Evolutionary conservation across 2,329 filamentous ascomycete genomes (phyloP).

Genomic region (Chaetomiaceae sp.): DNA sequence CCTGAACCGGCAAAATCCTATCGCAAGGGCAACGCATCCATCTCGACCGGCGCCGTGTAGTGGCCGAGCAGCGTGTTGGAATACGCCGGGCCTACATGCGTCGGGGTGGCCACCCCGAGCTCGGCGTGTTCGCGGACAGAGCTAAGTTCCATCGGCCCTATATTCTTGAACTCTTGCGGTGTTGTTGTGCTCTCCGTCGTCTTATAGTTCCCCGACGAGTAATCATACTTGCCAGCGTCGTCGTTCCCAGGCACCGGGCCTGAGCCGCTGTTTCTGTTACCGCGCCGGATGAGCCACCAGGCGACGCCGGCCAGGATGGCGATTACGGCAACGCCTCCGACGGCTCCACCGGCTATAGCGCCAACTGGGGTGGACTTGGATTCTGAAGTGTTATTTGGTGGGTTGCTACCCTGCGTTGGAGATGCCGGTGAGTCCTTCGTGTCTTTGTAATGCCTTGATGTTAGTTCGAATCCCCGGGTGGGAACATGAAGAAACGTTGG

Average conservation of each 20-base stretch:
- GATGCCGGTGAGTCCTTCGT: not conserved
- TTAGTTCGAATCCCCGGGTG: too few relatives aligned
- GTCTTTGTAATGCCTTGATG: not conserved
- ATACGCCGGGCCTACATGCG: too few relatives aligned
- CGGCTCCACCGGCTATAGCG: constrained; percentile 17
- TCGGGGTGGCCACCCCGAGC: too few relatives aligned
- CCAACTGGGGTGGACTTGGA: constrained; percentile 3
- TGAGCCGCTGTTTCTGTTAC: not conserved
- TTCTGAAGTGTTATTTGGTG: not conserved
- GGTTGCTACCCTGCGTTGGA: not conserved
- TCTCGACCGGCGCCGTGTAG: constrained; percentile 2
- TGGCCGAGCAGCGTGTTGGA: too few relatives aligned
- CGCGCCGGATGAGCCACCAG: constrained; percentile 16
- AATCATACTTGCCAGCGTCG: not conserved
- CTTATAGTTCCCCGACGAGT: not conserved
- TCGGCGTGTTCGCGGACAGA: not conserved
- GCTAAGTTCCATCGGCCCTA: not conserved
- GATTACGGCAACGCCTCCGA: constrained; percentile 16
- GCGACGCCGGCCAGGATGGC: constrained; percentile 6
- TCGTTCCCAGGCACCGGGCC: not conserved
- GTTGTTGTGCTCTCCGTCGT: not conserved
- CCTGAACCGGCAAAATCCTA: too few relatives aligned
- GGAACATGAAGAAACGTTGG: too few relatives aligned
- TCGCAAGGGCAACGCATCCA: constrained; percentile 6
- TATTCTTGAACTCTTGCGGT: not conserved